Base-by-base conservation (phyloP, 306 rosid genomes). In the Hippophae gyantsensis region DNA sequence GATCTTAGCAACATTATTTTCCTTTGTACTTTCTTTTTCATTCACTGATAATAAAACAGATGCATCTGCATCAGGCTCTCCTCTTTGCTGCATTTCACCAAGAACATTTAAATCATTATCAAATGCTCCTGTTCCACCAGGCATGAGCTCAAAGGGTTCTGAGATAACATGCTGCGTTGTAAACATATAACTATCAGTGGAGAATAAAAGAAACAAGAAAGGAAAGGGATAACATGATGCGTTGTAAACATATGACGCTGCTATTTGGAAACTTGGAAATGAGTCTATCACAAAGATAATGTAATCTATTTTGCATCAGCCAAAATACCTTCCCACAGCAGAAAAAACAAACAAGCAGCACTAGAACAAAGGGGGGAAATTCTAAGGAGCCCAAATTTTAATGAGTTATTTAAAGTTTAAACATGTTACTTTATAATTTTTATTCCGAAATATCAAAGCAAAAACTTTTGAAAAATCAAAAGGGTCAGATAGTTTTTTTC, bases 91-190 rank as follows among this genome's bases (percentile, higher is more conserved):
- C 70, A 76, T 80, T 58, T 69, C 65, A 66, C 63, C 76, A 52
- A 70, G 68, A 57, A 76, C 68, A 69, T 74, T 66, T 59, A 85
- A 63, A 18, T 78, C 86, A 59, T 92, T 86, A 43, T 83, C 98
- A 76, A 83, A 76, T 55, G 56, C 69, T 81, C 80, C 74, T 54
- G 73, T 53, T 25, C 78, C 88, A 66, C 87, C 84, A 38, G 96
- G 95, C 69, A 92, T 78, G 66, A 92, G 95, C 72, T 87, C 96
- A 68, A 85, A 92, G 48, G 95, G 83, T 71, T 92, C 95, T 57
- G 98, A 72, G 42, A 83, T 83, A 63, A 78, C 95, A 68, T 92
- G 93, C 98, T 92, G 87, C 63, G 43, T 54, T 64, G 57, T 60
- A 67, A 63, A 80, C 53, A 61, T 56, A 63, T 72, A 62, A 26